A percentile compares a stretch with the other conserved stretches of the same genome.
These are phyloP conservation scores for Gracilaria domingensis DNA, from an alignment of 23 red algal genomes.

Conservation along the genomic window DNA sequence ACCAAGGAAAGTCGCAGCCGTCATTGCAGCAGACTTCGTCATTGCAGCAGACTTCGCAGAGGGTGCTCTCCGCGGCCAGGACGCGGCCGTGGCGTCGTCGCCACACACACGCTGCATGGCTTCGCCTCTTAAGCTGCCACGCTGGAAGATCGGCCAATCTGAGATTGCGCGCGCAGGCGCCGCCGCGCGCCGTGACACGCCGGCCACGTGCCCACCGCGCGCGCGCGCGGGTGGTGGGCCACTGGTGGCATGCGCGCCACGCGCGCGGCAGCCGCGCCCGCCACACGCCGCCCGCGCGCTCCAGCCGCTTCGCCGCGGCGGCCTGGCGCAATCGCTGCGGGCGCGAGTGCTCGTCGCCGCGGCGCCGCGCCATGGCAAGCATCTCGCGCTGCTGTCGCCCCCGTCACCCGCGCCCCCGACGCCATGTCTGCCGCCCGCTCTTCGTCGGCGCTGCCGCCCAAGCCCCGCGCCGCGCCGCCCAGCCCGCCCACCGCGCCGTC, in stretches of 20 bases:
- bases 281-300: background rate
- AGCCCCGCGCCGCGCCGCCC: background rate
- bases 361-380: background rate
- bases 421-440: slow-evolving; percentile 1
- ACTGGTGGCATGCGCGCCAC: background rate
- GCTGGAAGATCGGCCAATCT: background rate
- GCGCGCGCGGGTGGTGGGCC: no score
- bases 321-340: background rate
- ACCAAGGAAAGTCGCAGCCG: background rate
- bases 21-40: background rate
- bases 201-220: background rate
- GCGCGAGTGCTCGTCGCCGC: background rate
- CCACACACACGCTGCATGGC: no score
- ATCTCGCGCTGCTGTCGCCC: background rate
- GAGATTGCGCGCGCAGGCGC: background rate
- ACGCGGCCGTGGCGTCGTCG: no score
- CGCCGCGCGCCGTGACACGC: slow-evolving; percentile 11
- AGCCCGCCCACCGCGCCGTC: slow-evolving; percentile 22
- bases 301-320: background rate
- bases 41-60: no score
- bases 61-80: no score
- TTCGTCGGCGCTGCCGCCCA: background rate
- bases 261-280: background rate
- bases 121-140: background rate
- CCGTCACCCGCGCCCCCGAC: background rate